Evolutionary conservation across 2,329 filamentous ascomycete genomes (phyloP).

Genomic region (Colletotrichum aenigma): DNA sequence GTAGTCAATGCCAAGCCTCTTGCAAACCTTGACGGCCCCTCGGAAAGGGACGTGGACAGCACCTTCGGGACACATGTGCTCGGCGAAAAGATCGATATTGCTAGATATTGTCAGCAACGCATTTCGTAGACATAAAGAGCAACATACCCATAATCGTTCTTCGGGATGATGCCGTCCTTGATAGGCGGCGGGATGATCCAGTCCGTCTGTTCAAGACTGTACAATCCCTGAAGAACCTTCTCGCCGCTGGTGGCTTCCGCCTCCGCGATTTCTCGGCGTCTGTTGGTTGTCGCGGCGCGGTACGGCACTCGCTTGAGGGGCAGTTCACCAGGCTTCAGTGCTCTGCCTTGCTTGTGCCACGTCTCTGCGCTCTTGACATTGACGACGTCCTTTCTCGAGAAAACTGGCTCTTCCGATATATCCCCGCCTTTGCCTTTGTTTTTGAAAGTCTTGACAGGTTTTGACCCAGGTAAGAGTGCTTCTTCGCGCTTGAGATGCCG

Average conservation of each 20-base stretch:
- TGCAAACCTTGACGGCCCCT: conserved; percentile 80
- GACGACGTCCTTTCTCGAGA: conserved; percentile 77
- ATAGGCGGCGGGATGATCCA: conserved; percentile 95
- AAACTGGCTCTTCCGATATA: conserved; percentile 80
- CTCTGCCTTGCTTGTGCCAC: conserved; percentile 96
- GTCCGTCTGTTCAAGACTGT: conserved; percentile 83
- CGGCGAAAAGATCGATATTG: conserved; percentile 94
- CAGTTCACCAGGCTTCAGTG: conserved; percentile 69
- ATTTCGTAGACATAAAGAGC: neutral
- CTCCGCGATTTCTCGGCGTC: conserved; percentile 89
- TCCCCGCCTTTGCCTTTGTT: conserved; percentile 77
- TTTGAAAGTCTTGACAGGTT: conserved; percentile 76
- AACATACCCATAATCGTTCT: conserved; percentile 80
- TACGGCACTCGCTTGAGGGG: conserved; percentile 89
- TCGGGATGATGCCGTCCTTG: conserved; percentile 82
- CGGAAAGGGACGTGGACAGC: conserved; percentile 83
- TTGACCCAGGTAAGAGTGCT: conserved; percentile 72
- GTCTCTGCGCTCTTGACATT: conserved; percentile 90
- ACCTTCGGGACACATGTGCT: conserved; percentile 85
- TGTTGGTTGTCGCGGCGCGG: conserved; percentile 85
- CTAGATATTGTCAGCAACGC: conserved; percentile 25
- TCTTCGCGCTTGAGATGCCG: conserved; percentile 92
- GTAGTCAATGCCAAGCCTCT: conserved; percentile 82
- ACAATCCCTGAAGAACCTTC: conserved; percentile 87
- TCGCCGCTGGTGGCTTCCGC: conserved; percentile 78